Percentiles rank a stretch among this genome's conserved stretches.
Evolutionary conservation across 1,284 basidiomycete species (phyloP).

Genomic region (Ustilago shanxiensis): DNA sequence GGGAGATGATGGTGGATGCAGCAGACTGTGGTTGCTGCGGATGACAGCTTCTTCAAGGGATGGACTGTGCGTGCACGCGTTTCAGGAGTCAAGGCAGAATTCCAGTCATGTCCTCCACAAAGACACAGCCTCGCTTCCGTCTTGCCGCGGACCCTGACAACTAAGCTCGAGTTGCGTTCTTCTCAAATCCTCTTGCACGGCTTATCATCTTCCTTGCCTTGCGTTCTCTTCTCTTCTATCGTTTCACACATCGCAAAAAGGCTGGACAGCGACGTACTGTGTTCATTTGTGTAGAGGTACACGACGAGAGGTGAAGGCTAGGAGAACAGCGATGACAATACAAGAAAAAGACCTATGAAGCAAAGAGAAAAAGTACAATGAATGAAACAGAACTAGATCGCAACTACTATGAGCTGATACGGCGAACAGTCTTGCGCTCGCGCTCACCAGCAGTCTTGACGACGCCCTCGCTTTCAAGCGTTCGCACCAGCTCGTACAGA

Average conservation of each 20-base stretch:
- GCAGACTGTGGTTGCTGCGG: slow-evolving; percentile 1
- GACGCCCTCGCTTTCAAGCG: slow-evolving; percentile 62
- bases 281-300: slow-evolving; percentile 14
- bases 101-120: slow-evolving; percentile 1
- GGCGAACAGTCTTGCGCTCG: slow-evolving; percentile 64
- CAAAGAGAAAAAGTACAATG: not conserved
- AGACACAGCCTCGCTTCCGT: slow-evolving; percentile 9
- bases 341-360: slow-evolving; percentile 6
- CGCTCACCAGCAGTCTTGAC: slow-evolving; percentile 65
- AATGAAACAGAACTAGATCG: not conserved
- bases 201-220: not conserved
- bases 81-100: not conserved
- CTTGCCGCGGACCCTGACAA: not conserved
- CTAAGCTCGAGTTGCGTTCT: not conserved
- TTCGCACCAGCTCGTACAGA: slow-evolving; percentile 59
- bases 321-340: slow-evolving; percentile 15
- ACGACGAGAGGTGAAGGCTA: not conserved
- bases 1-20: not conserved
- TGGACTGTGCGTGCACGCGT: slow-evolving; percentile 9
- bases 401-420: slow-evolving; percentile 45
- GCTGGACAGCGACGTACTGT: not conserved
- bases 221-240: too few species aligned
- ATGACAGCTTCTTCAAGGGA: not conserved
- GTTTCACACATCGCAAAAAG: not conserved
- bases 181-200: not conserved